Evolutionary conservation across 176 grass and related monocot genomes (phyloP).

Genomic region (Paspalum vaginatum): DNA sequence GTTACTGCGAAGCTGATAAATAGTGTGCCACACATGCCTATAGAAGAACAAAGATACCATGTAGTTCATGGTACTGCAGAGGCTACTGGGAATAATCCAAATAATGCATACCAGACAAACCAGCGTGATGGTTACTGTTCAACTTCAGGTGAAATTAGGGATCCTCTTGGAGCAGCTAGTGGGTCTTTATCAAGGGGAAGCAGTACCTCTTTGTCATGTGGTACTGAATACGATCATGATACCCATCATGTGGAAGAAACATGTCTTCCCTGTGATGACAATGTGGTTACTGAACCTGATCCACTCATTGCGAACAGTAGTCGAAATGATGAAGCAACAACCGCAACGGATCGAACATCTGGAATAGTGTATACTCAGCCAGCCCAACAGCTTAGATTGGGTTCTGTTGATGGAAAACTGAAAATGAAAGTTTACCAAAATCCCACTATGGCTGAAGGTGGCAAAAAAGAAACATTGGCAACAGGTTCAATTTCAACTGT

Average conservation of each 20-base stretch:
- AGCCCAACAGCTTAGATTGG: slow-evolving; percentile 14
- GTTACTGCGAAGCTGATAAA: slow-evolving; percentile 34
- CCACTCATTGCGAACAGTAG: slow-evolving; percentile 22
- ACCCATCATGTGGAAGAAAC: slow-evolving; percentile 41
- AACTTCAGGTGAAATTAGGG: slow-evolving; percentile 42
- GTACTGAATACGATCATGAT: slow-evolving; percentile 43
- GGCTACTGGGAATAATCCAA: slow-evolving; percentile 35
- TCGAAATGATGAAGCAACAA: slow-evolving; percentile 43
- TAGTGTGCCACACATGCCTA: slow-evolving; percentile 12
- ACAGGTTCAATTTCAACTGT: slow-evolving; percentile 42
- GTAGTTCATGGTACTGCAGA: slow-evolving; percentile 32
- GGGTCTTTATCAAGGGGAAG: slow-evolving; percentile 44
- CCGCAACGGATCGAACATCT: slow-evolving; percentile 25
- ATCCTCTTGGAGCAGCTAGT: slow-evolving; percentile 39
- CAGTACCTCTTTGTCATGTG: slow-evolving; percentile 36
- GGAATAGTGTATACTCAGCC: slow-evolving; percentile 38
- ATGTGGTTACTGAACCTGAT: slow-evolving; percentile 39
- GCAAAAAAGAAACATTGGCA: slow-evolving; percentile 39
- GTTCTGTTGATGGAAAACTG: slow-evolving; percentile 36
- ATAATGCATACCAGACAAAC: slow-evolving; percentile 26
- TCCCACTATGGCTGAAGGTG: slow-evolving; percentile 23
- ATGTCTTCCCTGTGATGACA: slow-evolving; percentile 27
- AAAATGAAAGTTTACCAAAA: slow-evolving; percentile 36
- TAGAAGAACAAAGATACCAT: slow-evolving; percentile 30
- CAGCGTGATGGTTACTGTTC: slow-evolving; percentile 9